Evolutionary conservation across 495 filamentous ascomycete genomes (phyloP), one percentile per base, ranked within the genome.

Genomic region (Aspergillus cristatus): DNA sequence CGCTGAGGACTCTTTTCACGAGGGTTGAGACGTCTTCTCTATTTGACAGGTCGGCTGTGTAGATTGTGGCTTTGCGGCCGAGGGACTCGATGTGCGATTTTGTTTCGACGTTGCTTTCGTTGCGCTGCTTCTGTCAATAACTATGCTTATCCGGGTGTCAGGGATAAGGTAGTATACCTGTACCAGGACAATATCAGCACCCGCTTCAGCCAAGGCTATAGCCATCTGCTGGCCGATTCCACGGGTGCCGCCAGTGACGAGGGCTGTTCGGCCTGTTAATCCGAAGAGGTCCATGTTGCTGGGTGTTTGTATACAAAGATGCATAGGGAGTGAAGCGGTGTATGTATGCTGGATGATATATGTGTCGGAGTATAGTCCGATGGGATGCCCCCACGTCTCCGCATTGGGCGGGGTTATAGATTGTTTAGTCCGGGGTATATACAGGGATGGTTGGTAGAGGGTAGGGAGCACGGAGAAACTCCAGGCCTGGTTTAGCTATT

Each of bases 201-300:
- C 87, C 34, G 82, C 84, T 66, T 93, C 86, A 18, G 87, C 87
- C 12, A 94, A 61, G 1, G 75, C 83, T 34, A 91, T 54, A 20
- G 81, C 81, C 57, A 88, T 85, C 5, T 80, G 67, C 50, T 81
- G 74, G 6, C 86, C 86, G 30, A 94, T 88, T 16, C 86, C 86
- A 16, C 86, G 70, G 7, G 82, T 87, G 17, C 81, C 83, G 11
- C 86, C 86, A 0, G 86, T 94, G n/a, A 91, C 66, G 26, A 90
- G 58, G n/a, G 86, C 86, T 1, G 80, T 89, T 54, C 86, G 41
- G 25, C 46, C 50, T 12, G 30, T 12, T 3, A 55, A 42, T 1
- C 43, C 45, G 30, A 55, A 55, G 6, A 52, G 35, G 36, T 50
- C 42, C 46, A 51, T 47, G 5, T n/a, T 14, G 13, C 3, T 30